Conservation (phyloP, 371 early-diverging fungal species). For the Lichtheimia hyalospora region DNA sequence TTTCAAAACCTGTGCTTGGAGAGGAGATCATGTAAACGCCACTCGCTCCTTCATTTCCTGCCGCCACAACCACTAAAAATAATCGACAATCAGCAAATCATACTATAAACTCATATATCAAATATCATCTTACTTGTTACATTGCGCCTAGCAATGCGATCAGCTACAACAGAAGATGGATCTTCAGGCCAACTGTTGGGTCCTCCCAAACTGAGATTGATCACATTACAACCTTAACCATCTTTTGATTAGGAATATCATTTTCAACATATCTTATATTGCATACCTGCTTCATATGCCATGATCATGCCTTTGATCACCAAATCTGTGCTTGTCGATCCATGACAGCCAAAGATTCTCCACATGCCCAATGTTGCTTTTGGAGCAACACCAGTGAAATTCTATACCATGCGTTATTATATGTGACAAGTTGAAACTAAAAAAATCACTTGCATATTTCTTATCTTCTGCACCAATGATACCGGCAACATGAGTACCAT, state of each 20-base stretch:
- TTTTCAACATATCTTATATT: too few relatives aligned
- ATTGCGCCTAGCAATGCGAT: slow-evolving; percentile 41
- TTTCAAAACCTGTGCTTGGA: slow-evolving; percentile 54
- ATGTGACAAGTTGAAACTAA: background rate
- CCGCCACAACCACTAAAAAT: slow-evolving; percentile 53
- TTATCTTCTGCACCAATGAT: slow-evolving; percentile 60
- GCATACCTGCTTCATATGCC: slow-evolving; percentile 65
- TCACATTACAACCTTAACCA: slow-evolving; percentile 50
- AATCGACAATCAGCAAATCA: background rate
- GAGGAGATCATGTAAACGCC: slow-evolving; percentile 55
- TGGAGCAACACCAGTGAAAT: slow-evolving; percentile 68
- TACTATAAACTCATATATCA: background rate
- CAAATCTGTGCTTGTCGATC: slow-evolving; percentile 60
- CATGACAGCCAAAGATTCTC: slow-evolving; percentile 71
- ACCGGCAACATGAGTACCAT: slow-evolving; percentile 69
- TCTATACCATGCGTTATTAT: slow-evolving; percentile 16
- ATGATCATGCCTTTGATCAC: slow-evolving; percentile 66
- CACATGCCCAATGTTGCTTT: slow-evolving; percentile 61
- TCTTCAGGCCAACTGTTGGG: slow-evolving; percentile 60
- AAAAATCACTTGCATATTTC: slow-evolving; percentile 23
- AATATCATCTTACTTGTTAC: slow-evolving; percentile 22
- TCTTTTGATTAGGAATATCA: background rate
- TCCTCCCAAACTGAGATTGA: slow-evolving; percentile 76
- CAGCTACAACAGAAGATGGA: slow-evolving; percentile 50
- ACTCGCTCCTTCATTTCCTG: slow-evolving; percentile 62